Evolutionary conservation across 495 filamentous ascomycete genomes (phyloP).

Genomic region (Daldinia vernicosa): DNA sequence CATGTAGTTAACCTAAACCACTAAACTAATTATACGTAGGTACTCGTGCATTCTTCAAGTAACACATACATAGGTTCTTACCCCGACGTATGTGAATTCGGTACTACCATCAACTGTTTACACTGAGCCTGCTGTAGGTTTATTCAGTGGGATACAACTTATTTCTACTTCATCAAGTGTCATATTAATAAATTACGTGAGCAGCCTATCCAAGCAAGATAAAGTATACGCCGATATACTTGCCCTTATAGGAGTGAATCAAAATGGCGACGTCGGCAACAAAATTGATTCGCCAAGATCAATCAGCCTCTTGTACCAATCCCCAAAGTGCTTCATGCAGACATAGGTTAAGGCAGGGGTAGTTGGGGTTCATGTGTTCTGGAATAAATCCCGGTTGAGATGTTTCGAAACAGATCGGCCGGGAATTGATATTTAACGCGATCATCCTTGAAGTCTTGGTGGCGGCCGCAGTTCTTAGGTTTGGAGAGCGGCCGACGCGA

Average conservation of each 20-base stretch:
- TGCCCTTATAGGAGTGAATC: not conserved
- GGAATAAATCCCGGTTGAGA: conserved; percentile 1
- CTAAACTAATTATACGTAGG: no score
- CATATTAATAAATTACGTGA: not conserved
- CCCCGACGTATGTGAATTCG: no score
- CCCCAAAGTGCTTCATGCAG: not conserved
- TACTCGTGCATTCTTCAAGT: no score
- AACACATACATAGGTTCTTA: no score
- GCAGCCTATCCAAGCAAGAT: not conserved
- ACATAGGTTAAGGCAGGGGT: not conserved
- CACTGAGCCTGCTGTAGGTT: not conserved
- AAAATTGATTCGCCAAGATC: not conserved
- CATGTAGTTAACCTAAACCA: not conserved
- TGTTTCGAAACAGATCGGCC: conserved; percentile 43
- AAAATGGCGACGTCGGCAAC: not conserved
- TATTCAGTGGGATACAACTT: not conserved
- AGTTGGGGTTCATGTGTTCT: not conserved
- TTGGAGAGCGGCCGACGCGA: conserved; percentile 22
- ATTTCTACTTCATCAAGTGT: not conserved
- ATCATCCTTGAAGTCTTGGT: conserved; percentile 10
- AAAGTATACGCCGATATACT: not conserved
- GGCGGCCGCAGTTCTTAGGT: conserved; percentile 15
- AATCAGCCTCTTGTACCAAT: not conserved
- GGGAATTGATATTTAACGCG: conserved; percentile 19
- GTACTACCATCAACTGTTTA: not conserved